A percentile compares a stretch with the other conserved stretches of the same genome.
phyloP scores from a whole-genome alignment of 2,329 filamentous ascomycete genomes.

The Colletotrichum sp. region DNA sequence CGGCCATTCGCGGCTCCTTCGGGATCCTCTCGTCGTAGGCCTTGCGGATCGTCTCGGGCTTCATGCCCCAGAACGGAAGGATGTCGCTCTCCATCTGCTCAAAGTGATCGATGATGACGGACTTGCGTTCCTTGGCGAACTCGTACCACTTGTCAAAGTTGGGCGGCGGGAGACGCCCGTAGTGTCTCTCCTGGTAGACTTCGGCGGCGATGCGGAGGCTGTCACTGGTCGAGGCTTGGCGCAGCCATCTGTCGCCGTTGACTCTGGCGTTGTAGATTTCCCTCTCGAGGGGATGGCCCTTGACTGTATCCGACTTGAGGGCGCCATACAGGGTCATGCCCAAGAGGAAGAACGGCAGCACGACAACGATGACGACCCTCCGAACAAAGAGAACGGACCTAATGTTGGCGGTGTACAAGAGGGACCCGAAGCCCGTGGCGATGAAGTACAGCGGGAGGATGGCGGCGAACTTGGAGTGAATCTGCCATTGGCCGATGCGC shows the following conservation, averaged over 20 bases:
- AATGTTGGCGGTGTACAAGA: constrained; percentile 48
- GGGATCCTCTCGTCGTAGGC: constrained; percentile 48
- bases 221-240: constrained; percentile 50
- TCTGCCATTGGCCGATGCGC: constrained; percentile 50
- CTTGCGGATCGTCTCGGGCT: constrained; percentile 70
- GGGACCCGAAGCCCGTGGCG: constrained; percentile 44
- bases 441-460: constrained; percentile 44
- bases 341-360: constrained; percentile 41
- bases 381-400: constrained; percentile 47
- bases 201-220: constrained; percentile 50
- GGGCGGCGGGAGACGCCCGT: constrained; percentile 76
- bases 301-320: constrained; percentile 30
- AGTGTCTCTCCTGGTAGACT: constrained; percentile 56
- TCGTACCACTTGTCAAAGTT: constrained; percentile 87
- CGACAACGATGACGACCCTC: constrained; percentile 42
- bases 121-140: constrained; percentile 71
- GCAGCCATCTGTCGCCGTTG: constrained; percentile 54
- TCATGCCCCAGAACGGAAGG: constrained; percentile 77
- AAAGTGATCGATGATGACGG: constrained; percentile 80
- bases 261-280: constrained; percentile 55
- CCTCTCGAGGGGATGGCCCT: constrained; percentile 52
- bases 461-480: constrained; percentile 39
- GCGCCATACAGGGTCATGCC: constrained; percentile 40
- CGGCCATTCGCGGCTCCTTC: constrained; percentile 46
- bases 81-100: constrained; percentile 79